Evolutionary conservation across 495 filamentous ascomycete species (phyloP).

Genomic region (Annulohypoxylon moriforme): DNA sequence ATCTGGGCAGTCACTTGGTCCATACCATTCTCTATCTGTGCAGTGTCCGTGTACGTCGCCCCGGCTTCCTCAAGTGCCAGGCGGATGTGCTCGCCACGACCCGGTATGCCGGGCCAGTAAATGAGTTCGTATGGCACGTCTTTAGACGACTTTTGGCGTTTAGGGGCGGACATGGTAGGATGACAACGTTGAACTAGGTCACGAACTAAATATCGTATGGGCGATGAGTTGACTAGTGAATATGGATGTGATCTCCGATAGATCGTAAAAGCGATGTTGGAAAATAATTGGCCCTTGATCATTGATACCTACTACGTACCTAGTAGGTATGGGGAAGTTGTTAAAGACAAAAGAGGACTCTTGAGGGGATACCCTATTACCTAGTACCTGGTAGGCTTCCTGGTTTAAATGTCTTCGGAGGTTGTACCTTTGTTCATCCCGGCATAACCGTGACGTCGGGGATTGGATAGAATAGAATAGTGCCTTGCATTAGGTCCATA

Average conservation of each 20-base stretch:
- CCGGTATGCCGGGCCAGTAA: conserved; percentile 73
- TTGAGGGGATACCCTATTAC: too few species aligned
- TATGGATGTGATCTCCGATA: background rate
- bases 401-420: background rate
- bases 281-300: conserved; percentile 18
- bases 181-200: conserved; percentile 28
- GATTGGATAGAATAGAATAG: conserved; percentile 19
- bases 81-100: conserved; percentile 73
- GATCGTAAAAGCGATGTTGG: background rate
- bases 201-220: background rate
- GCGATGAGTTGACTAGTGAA: background rate
- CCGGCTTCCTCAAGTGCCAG: conserved; percentile 71
- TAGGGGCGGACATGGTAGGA: conserved; percentile 46
- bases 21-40: conserved; percentile 53
- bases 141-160: conserved; percentile 55
- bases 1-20: conserved; percentile 52
- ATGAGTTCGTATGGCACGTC: conserved; percentile 65
- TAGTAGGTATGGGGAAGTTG: background rate
- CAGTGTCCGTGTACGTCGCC: conserved; percentile 69
- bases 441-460: conserved; percentile 26
- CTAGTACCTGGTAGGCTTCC: too few species aligned
- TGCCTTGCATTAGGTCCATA: conserved; percentile 10
- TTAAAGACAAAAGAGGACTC: too few species aligned
- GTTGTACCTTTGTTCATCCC: conserved; percentile 2
- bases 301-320: conserved; percentile 12